Conservation (phyloP, 352 stramenopile species). For the Globisporangium iwayamae region DNA sequence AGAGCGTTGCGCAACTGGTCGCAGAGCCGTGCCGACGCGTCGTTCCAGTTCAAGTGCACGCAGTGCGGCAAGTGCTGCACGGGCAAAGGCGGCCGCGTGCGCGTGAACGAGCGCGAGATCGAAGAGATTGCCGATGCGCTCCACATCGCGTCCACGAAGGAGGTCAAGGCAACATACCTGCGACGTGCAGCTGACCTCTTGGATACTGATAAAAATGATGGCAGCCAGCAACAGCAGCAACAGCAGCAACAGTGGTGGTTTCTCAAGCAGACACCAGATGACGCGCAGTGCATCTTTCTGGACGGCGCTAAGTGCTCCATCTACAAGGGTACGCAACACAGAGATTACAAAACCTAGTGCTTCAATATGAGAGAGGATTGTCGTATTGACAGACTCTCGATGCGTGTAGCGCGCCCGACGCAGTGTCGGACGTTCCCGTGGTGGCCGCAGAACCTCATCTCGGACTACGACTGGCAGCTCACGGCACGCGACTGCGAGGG, state of each 20-base stretch:
- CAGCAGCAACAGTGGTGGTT: slow-evolving; percentile 26
- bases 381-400: background rate
- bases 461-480: slow-evolving; percentile 75
- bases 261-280: slow-evolving; percentile 46
- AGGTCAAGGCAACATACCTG: slow-evolving; percentile 41
- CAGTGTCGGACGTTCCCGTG: slow-evolving; percentile 82
- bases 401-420: slow-evolving; percentile 45
- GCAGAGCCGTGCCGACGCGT: slow-evolving; percentile 25
- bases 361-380: no score
- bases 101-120: slow-evolving; percentile 61
- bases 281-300: slow-evolving; percentile 64
- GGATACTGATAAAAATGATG: background rate
- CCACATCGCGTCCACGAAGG: slow-evolving; percentile 19
- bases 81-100: slow-evolving; percentile 55
- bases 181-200: background rate
- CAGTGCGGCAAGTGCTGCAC: slow-evolving; percentile 80
- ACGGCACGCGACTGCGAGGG: slow-evolving; percentile 63
- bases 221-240: slow-evolving; percentile 20
- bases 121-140: slow-evolving; percentile 36
- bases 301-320: slow-evolving; percentile 63
- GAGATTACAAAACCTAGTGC: no score
- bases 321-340: slow-evolving; percentile 36
- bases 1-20: slow-evolving; percentile 34
- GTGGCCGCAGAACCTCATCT: slow-evolving; percentile 77
- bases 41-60: slow-evolving; percentile 67